Percentiles rank a stretch among this genome's conserved stretches.
These are phyloP conservation scores for Psophocarpus tetragonolobus DNA, from an alignment of 306 rosid species.

Conservation along the genomic window DNA sequence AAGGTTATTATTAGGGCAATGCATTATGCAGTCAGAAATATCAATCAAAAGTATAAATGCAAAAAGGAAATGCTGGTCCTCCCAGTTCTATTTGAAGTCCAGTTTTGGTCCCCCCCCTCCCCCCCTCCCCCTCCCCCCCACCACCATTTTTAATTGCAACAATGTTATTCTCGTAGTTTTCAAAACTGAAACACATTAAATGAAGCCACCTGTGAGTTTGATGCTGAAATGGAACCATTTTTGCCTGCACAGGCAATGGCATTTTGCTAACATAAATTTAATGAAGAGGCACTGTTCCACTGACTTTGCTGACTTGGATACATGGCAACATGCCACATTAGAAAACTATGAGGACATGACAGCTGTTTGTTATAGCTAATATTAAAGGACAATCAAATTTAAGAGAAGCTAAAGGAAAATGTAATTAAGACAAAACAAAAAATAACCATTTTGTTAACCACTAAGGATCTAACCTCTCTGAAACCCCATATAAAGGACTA, in stretches of 20 bases:
- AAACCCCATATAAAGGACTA: conserved; percentile 90
- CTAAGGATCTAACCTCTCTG: conserved; percentile 76
- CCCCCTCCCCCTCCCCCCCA: background rate
- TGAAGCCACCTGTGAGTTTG: background rate
- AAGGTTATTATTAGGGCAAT: conserved; percentile 7
- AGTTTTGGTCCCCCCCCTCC: background rate
- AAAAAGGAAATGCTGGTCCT: conserved; percentile 1
- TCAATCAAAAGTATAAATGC: conserved; percentile 21
- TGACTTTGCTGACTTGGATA: conserved; percentile 15
- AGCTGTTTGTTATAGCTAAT: background rate
- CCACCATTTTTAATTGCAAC: background rate
- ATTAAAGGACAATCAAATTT: background rate
- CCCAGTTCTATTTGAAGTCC: background rate
- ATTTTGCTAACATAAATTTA: conserved; percentile 17
- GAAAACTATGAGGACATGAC: conserved; percentile 1
- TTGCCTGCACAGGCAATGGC: background rate
- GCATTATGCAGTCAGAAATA: conserved; percentile 19
- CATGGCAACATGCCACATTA: background rate
- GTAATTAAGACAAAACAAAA: conserved; percentile 4
- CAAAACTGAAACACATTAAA: background rate
- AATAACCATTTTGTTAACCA: conserved; percentile 43
- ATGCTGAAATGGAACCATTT: background rate
- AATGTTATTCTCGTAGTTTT: background rate
- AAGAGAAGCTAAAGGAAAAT: conserved; percentile 1
- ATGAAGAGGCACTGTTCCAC: background rate